Evolutionary conservation across 2,329 filamentous ascomycete species (phyloP), one percentile per base, ranked within the genome.

Genomic region (Rhytidhysteron rufulum): DNA sequence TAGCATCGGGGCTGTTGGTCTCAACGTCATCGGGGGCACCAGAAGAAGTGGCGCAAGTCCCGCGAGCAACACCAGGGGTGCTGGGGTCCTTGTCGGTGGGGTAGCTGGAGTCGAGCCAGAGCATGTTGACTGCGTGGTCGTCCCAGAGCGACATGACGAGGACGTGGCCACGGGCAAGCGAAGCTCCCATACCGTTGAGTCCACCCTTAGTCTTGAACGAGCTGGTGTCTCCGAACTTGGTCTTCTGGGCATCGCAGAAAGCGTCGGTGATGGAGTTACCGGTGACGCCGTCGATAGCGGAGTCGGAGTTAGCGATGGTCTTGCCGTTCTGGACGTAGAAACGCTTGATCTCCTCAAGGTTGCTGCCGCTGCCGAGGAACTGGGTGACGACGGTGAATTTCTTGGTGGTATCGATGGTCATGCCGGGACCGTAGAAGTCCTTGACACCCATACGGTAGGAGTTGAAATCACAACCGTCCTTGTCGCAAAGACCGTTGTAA

Each of bases 61-160:
- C 65, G 48, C 65, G 61, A 31, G 44, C 58, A 21, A 57, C 41
- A 56, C 65, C 65, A 13, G 57, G 62, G 43, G 53, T 57, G 33
- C 20, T 41, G 13, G 60, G 41, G 49, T 60, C 55, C 22, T 48
- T 53, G 38, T 61, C 55, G 44, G 70, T 68, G 35, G 83, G 82
- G 70, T 77, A 84, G 59, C 69, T 76, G 45, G 77, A 78, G 70
- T 88, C 84, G 53, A 88, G 77, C 85, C 85, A 88, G 55, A 84
- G 75, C 83, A 88, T 87, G 67, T 83, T 75, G 55, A 77, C 68
- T 44, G 76, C 65, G 65, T 85, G 77, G 67, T 86, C 83, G 57
- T 85, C 79, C 74, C 74, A 78, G 43, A 82, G 66, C 18, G 70
- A 74, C 71, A 85, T 73, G 50, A 83, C 80, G 11, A 85, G 71